Evolutionary conservation across 148 eudicot genomes (phyloP).

Genomic region (Spergularia bocconei): DNA sequence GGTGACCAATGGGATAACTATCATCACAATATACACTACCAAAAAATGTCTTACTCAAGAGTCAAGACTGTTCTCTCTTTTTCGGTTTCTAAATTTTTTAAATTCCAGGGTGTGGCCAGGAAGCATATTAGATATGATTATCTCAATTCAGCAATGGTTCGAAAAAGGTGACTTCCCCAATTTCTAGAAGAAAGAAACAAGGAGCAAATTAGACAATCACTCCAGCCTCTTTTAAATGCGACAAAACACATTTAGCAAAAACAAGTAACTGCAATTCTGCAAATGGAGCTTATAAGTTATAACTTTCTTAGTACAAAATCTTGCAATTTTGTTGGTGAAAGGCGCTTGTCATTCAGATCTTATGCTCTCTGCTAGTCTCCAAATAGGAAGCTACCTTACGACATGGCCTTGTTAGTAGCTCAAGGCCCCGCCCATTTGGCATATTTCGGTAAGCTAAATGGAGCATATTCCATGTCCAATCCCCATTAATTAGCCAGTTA

Average conservation of each 20-base stretch:
- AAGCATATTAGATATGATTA: neutral
- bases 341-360: too few relatives aligned
- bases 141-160: too few relatives aligned
- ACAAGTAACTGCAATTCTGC: neutral
- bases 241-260: neutral
- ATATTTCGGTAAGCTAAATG: too few relatives aligned
- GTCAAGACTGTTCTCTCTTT: neutral
- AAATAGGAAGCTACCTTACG: too few relatives aligned
- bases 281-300: too few relatives aligned
- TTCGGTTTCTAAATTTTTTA: neutral
- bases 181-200: neutral
- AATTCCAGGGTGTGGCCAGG: neutral
- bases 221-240: neutral
- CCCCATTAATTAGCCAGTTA: too few relatives aligned
- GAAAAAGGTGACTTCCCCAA: neutral
- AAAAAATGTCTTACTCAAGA: neutral
- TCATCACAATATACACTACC: neutral
- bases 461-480: too few relatives aligned
- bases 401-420: too few relatives aligned
- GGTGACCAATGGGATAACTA: neutral
- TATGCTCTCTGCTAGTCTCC: too few relatives aligned
- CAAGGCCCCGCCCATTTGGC: too few relatives aligned
- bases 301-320: too few relatives aligned
- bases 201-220: neutral
- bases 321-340: too few relatives aligned